Conservation (phyloP, 1,284 basidiomycete species). For the Pyrrhoderma lamaoense region DNA sequence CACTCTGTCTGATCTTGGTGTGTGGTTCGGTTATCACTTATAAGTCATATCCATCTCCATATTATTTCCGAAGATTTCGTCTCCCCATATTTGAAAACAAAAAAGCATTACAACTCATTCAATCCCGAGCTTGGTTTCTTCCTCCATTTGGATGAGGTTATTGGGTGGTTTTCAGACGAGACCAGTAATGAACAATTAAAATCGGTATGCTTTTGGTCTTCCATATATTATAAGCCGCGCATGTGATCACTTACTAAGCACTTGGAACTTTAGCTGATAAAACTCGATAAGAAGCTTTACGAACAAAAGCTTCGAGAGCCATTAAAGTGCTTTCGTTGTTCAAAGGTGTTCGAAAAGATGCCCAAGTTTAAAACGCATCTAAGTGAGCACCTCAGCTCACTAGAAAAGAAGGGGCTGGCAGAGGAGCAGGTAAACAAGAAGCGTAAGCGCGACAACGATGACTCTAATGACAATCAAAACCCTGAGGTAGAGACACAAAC, state of each 20-base stretch:
- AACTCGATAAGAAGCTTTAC: slow-evolving; percentile 44
- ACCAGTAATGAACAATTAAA: slow-evolving; percentile 42
- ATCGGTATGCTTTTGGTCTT: slow-evolving; percentile 31
- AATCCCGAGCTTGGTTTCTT: slow-evolving; percentile 86
- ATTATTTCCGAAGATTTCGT: slow-evolving; percentile 81
- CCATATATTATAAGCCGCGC: too few relatives aligned
- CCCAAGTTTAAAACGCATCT: slow-evolving; percentile 73
- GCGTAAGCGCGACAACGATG: background rate
- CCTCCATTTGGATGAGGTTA: slow-evolving; percentile 67
- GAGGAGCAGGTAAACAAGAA: background rate
- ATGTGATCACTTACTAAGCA: background rate
- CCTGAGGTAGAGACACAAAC: too few relatives aligned
- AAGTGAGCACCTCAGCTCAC: slow-evolving; percentile 41
- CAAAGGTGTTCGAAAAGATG: slow-evolving; percentile 58
- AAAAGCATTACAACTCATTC: slow-evolving; percentile 95
- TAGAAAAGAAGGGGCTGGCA: background rate
- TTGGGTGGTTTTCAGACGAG: slow-evolving; percentile 59
- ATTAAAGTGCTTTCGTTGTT: slow-evolving; percentile 66
- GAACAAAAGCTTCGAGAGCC: slow-evolving; percentile 61
- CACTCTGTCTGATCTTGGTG: background rate
- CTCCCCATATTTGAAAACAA: slow-evolving; percentile 72
- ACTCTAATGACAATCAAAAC: too few relatives aligned
- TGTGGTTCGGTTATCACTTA: background rate
- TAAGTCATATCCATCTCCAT: slow-evolving; percentile 86
- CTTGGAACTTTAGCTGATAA: slow-evolving; percentile 38